Evolutionary conservation across 306 rosid species (phyloP).

Genomic region (Hippophae rhamnoides): DNA sequence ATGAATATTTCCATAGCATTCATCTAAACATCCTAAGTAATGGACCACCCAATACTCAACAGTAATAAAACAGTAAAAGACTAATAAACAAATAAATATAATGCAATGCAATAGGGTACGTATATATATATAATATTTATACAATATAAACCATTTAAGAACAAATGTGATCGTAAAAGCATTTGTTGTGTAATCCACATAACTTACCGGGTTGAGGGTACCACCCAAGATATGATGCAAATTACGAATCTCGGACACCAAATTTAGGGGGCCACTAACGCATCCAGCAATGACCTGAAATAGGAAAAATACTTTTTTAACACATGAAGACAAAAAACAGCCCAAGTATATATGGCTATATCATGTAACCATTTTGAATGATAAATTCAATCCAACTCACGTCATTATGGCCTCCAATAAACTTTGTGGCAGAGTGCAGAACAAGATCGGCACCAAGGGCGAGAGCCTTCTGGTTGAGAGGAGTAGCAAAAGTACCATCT

Average conservation of each 20-base stretch:
- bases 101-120: too few relatives aligned
- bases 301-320: not conserved
- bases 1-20: not conserved
- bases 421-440: slow-evolving; percentile 79
- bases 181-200: slow-evolving; percentile 1
- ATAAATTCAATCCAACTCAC: slow-evolving; percentile 29
- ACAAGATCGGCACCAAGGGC: slow-evolving; percentile 85
- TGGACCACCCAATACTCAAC: too few relatives aligned
- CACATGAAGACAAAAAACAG: not conserved
- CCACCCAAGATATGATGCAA: slow-evolving; percentile 89
- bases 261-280: slow-evolving; percentile 63
- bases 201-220: slow-evolving; percentile 80
- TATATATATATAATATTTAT: too few relatives aligned
- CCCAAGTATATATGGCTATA: not conserved
- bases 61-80: too few relatives aligned
- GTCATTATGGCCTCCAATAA: slow-evolving; percentile 88
- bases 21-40: not conserved
- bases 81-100: too few relatives aligned
- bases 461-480: slow-evolving; percentile 87
- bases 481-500: slow-evolving; percentile 95
- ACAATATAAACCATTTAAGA: not conserved
- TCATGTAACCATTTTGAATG: not conserved
- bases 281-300: slow-evolving; percentile 84
- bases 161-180: not conserved
- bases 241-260: slow-evolving; percentile 65